Conservation (phyloP, 2,329 filamentous ascomycete genomes). For the Colletotrichum australisinense region DNA sequence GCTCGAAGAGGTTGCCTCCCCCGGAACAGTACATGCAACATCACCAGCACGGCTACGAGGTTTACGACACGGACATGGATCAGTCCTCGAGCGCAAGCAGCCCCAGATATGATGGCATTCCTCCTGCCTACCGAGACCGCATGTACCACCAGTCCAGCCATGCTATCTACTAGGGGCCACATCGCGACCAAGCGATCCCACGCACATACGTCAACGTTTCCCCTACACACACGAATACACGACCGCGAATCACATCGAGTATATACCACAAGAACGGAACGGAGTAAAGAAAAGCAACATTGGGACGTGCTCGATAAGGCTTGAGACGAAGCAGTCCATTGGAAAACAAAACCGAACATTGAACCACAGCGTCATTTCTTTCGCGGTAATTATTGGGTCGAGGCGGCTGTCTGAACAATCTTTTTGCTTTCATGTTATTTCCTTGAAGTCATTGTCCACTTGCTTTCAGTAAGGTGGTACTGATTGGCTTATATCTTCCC, state of each 20-base stretch:
- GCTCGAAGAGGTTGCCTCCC: slow-evolving; percentile 28
- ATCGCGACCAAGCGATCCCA: background rate
- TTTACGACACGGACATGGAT: slow-evolving; percentile 35
- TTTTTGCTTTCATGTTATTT: background rate
- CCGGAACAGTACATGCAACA: slow-evolving; percentile 35
- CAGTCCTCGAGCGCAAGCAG: slow-evolving; percentile 34
- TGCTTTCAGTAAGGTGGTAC: background rate
- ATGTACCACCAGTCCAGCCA: slow-evolving; percentile 27
- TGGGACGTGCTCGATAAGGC: background rate
- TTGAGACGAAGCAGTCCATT: background rate
- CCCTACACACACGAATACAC: slow-evolving; percentile 6
- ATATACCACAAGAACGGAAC: slow-evolving; percentile 15
- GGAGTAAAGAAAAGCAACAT: slow-evolving; percentile 21
- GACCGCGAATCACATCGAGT: slow-evolving; percentile 7
- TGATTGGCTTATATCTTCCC: background rate
- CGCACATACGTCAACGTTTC: background rate
- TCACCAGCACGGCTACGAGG: slow-evolving; percentile 29
- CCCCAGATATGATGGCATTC: slow-evolving; percentile 29
- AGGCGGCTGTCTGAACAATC: slow-evolving; percentile 27
- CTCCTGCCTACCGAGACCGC: slow-evolving; percentile 25
- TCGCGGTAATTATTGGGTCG: slow-evolving; percentile 12
- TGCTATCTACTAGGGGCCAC: slow-evolving; percentile 11
- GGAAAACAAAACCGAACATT: slow-evolving; percentile 13
- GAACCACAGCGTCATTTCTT: slow-evolving; percentile 1
- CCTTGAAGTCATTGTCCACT: background rate